Conservation (phyloP, 2,329 filamentous ascomycete genomes). For the Venturia carpophila region DNA sequence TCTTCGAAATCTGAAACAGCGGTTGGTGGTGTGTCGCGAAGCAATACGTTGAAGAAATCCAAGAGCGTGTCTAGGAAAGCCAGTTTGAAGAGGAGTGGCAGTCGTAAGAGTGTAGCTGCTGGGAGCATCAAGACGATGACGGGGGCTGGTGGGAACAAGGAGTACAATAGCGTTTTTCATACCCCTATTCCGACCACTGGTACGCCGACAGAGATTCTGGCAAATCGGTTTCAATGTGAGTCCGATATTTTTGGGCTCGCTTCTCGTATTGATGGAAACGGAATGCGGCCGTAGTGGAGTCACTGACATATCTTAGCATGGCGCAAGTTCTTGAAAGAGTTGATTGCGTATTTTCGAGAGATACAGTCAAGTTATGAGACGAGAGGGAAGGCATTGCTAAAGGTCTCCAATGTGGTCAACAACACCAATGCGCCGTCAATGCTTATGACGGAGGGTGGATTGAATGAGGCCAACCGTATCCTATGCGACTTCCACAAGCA, state of each 20-base stretch:
- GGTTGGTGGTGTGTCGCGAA: slow-evolving; percentile 21
- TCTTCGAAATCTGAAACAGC: slow-evolving; percentile 1
- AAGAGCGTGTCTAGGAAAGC: slow-evolving; percentile 63
- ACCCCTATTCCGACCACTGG: slow-evolving; percentile 83
- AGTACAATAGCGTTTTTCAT: slow-evolving; percentile 75
- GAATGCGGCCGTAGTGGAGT: background rate
- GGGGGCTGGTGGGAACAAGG: slow-evolving; percentile 58
- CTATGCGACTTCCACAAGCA: slow-evolving; percentile 76
- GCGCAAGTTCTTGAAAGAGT: slow-evolving; percentile 89
- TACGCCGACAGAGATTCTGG: slow-evolving; percentile 79
- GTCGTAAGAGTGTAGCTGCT: slow-evolving; percentile 71
- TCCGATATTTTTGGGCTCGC: slow-evolving; percentile 5
- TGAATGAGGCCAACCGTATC: slow-evolving; percentile 78
- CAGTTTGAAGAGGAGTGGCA: slow-evolving; percentile 72
- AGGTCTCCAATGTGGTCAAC: slow-evolving; percentile 76
- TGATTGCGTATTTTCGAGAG: slow-evolving; percentile 90
- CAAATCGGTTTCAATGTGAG: slow-evolving; percentile 80
- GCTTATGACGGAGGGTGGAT: slow-evolving; percentile 73
- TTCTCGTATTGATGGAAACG: too few species aligned
- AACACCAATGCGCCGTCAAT: slow-evolving; percentile 66
- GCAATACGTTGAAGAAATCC: slow-evolving; percentile 85
- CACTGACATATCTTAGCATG: slow-evolving; percentile 53
- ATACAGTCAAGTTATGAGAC: slow-evolving; percentile 84
- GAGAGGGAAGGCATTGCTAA: slow-evolving; percentile 71
- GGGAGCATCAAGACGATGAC: slow-evolving; percentile 58